Base-by-base conservation (phyloP, 2,329 filamentous ascomycete genomes). In the Colletotrichum aenigma region DNA sequence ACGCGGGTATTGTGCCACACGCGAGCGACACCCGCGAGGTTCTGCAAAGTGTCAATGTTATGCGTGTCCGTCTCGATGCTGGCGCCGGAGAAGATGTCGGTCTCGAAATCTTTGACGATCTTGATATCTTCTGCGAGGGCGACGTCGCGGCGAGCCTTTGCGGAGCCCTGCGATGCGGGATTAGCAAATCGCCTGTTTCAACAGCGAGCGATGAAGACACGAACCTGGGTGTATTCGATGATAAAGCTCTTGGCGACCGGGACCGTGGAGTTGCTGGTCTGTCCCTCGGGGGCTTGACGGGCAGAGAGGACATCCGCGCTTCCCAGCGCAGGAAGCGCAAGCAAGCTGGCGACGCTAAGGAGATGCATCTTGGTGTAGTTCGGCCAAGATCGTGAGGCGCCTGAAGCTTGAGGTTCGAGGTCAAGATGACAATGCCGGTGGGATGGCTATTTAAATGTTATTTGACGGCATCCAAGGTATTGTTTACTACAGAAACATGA, bases 61-160 rank as follows among this genome's bases (percentile, higher is more conserved):
- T 85, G 80, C 4, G 76, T 78, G 38, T 81, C 80, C 3, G 82
- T 82, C 68, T 84, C 81, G 15, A 86, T 68, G n/a, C 80, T 79
- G 26, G 84, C 78, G 10, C 84, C 84, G 4, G 77, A 79, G 66
- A 86, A 86, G 56, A 85, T 73, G 68, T 85, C 83, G 21, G 58
- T 68, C 24, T 73, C 73, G 13, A 75, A 75, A 16, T 38, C 55
- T 24, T 73, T 75, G 30, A 75, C 62, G 32, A 75, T 24, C n/a
- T 34, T 75, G 34, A 75, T 75, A 15, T 77, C 72, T 24, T 70
- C 9, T 26, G 65, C 61, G 4, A 70, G 55, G 3, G 66, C 32
- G 24, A 61, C 60, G 7, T 72, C 72, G 12, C 75, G 72, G 21
- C 78, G 73, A 15, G 77, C 78, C 24, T 70, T 77, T 34, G 64